Conservation (phyloP, 2,329 filamentous ascomycete species). For the Lachnum nothofagi region DNA sequence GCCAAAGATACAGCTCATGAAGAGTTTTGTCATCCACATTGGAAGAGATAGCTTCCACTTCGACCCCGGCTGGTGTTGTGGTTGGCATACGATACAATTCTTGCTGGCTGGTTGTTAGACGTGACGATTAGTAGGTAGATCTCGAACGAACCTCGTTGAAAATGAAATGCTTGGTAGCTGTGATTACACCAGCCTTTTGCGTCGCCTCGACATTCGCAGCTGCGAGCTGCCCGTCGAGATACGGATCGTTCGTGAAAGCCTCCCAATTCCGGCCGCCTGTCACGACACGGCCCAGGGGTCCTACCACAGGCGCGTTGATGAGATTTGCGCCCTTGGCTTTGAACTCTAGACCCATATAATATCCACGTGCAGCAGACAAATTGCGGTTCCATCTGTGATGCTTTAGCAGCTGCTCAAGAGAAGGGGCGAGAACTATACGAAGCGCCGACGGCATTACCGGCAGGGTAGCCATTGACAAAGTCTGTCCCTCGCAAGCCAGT, state of each 20-base stretch:
- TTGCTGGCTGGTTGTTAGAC: no score
- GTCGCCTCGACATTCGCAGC: no score
- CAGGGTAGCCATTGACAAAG: slow-evolving; percentile 34
- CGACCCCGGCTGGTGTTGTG: no score
- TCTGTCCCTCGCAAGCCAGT: slow-evolving; percentile 61
- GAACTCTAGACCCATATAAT: slow-evolving; percentile 67
- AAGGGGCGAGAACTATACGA: background rate
- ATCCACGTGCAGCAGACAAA: slow-evolving; percentile 60
- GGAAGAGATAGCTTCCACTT: slow-evolving; percentile 7
- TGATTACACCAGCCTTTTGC: no score
- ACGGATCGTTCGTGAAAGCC: background rate
- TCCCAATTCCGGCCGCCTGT: slow-evolving; percentile 58
- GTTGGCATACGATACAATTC: no score
- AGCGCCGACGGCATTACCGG: slow-evolving; percentile 20
- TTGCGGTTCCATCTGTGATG: slow-evolving; percentile 53
- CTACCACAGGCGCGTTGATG: slow-evolving; percentile 41
- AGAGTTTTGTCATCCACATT: slow-evolving; percentile 71
- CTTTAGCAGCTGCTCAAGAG: background rate
- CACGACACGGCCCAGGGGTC: slow-evolving; percentile 60
- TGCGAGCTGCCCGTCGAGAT: no score
- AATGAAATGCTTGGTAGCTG: no score
- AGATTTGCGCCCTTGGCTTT: slow-evolving; percentile 63
- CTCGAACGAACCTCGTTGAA: no score
- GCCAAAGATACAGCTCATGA: slow-evolving; percentile 77
- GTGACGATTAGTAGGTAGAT: no score